A percentile compares a stretch with the other conserved stretches of the same genome.
phyloP scores from a whole-genome alignment of 139 green algal genomes.

The Tetraselmis chui region DNA sequence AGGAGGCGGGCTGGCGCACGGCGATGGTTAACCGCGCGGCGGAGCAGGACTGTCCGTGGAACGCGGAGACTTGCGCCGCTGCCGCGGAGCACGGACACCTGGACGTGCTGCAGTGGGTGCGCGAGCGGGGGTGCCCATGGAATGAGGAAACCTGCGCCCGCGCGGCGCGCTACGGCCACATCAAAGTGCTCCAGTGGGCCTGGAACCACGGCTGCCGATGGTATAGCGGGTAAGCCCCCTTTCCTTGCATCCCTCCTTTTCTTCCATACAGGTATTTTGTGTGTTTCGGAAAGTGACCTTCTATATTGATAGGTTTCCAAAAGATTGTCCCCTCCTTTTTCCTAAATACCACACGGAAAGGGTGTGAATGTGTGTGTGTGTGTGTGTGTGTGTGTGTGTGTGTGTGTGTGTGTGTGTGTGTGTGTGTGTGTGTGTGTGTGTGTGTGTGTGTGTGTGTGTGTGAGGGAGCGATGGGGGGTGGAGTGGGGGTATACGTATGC shows the following conservation, averaged over 20 bases:
- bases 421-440: no score
- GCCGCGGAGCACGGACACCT: background rate
- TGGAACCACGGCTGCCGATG: slow-evolving; percentile 4
- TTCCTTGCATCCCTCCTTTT: background rate
- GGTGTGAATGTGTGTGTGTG: no score
- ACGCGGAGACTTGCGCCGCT: background rate
- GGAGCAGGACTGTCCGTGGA: background rate
- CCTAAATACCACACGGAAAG: no score
- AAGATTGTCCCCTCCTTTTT: no score
- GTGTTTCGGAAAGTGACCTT: no score
- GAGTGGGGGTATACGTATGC: no score
- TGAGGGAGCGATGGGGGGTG: no score
- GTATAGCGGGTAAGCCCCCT: background rate
- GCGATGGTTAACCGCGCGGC: background rate
- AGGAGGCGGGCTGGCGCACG: background rate
- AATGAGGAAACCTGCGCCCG: background rate
- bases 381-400: no score
- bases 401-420: no score
- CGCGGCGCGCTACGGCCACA: slow-evolving; percentile 2
- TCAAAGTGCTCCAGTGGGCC: slow-evolving; percentile 6
- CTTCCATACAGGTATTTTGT: no score
- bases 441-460: no score
- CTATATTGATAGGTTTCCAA: no score
- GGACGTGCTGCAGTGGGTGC: background rate
- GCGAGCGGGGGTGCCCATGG: background rate